Base-by-base conservation (phyloP, 805 yeast species). In the Tetrapisispora pingtungensis region DNA sequence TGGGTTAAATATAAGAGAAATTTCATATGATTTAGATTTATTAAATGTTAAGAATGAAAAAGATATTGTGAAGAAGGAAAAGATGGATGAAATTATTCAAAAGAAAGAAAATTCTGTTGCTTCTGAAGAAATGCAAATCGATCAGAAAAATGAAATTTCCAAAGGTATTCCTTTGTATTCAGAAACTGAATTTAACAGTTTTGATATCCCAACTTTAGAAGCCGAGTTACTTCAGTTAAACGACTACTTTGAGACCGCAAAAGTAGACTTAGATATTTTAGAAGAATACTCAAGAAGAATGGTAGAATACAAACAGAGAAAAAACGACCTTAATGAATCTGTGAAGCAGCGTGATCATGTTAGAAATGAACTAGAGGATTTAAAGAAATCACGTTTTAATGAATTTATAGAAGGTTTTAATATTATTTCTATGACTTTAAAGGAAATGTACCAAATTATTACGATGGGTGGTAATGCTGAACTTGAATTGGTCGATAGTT, bases 401-500 rank as follows among this genome's bases (percentile, higher is more conserved):
- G 97, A 93, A 62, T 93, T 93, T 58, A 88, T 88, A 95, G 78
- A 76, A 49, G 98, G 99, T 0, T 93, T 94, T 67, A 77, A 80
- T 51, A 73, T 79, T 18, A 93, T 93, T 26, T 87, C 97, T 1
- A 70, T 80, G 60, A 84, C 95, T 7, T 73, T 93, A 51, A 93
- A 90, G 61, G 96, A 87, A 56, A 89, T 93, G 97, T 93, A 93
- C 57, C 95, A 89, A 58, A 85, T 93, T 94, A 93, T 93, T 48
- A 93, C 98, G 1, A 88, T 90, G 94, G 98, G 98, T 24, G 99
- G 99, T 30, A 93, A 90, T 68, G 99, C 99, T 0, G 98, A 93
- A 62, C 71, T 93, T 31, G 99, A 93, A 62, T 72, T 90, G 37
- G 97, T 88, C 17, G 98, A 93, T 59, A 83, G 95, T 48, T 73